These are phyloP conservation scores for Coleophoma cylindrospora DNA, from an alignment of 2,329 filamentous ascomycete genomes.

Conservation along the genomic window DNA sequence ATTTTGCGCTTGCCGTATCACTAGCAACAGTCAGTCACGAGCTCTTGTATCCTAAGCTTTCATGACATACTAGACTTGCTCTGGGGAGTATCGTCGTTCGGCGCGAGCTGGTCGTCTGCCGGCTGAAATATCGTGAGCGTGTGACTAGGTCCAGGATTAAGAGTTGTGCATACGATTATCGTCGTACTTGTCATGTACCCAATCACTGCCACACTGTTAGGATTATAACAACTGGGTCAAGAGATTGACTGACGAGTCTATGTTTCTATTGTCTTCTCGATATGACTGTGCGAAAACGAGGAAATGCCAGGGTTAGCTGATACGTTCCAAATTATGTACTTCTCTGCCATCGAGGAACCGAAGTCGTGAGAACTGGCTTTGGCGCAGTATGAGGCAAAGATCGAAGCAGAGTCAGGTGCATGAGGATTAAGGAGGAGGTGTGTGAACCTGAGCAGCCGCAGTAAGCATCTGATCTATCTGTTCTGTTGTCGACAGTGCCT, in stretches of 20 bases:
- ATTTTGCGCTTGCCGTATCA: slow-evolving; percentile 56
- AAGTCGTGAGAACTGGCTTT: slow-evolving; percentile 20
- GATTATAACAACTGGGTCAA: background rate
- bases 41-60: background rate
- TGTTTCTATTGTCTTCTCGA: slow-evolving; percentile 58
- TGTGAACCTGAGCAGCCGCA: slow-evolving; percentile 22
- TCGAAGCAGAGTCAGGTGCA: slow-evolving; percentile 20
- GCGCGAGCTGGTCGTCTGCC: slow-evolving; percentile 18
- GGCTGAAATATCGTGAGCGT: slow-evolving; percentile 19
- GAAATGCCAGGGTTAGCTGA: slow-evolving; percentile 39
- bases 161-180: slow-evolving; percentile 49
- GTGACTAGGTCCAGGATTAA: slow-evolving; percentile 1
- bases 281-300: slow-evolving; percentile 47
- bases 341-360: slow-evolving; percentile 27
- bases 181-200: slow-evolving; percentile 90
- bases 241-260: slow-evolving; percentile 57
- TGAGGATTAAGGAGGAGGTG: slow-evolving; percentile 29
- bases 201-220: slow-evolving; percentile 55
- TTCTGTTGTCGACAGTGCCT: slow-evolving; percentile 9
- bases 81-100: slow-evolving; percentile 24
- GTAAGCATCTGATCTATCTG: too few relatives aligned
- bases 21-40: slow-evolving; percentile 22
- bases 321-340: slow-evolving; percentile 34
- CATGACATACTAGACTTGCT: slow-evolving; percentile 20
- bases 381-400: slow-evolving; percentile 29